Evolutionary conservation across 805 yeast species (phyloP).

Genomic region (Suhomyces emberorum): DNA sequence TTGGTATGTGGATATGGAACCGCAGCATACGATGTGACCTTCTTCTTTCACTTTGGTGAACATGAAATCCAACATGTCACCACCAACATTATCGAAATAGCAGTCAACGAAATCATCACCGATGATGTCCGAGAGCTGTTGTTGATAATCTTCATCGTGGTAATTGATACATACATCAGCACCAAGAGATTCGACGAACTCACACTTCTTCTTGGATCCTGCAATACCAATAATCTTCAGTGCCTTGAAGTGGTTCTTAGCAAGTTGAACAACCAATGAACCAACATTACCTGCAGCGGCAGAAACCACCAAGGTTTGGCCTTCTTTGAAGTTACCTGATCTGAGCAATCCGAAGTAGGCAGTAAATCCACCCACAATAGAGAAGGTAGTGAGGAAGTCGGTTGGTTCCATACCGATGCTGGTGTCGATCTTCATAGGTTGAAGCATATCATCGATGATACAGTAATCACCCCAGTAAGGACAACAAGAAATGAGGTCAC

Average conservation of each 20-base stretch:
- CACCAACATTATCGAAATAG: slow-evolving; percentile 66
- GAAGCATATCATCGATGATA: slow-evolving; percentile 25
- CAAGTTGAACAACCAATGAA: slow-evolving; percentile 54
- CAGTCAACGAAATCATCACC: slow-evolving; percentile 50
- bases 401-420: slow-evolving; percentile 11
- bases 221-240: slow-evolving; percentile 58
- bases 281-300: slow-evolving; percentile 78
- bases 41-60: slow-evolving; percentile 33
- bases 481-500: slow-evolving; percentile 40
- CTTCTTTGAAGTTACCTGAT: slow-evolving; percentile 42
- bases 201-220: slow-evolving; percentile 56
- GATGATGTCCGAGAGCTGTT: slow-evolving; percentile 26
- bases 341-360: slow-evolving; percentile 55
- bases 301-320: slow-evolving; percentile 50
- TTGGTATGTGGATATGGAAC: slow-evolving; percentile 59
- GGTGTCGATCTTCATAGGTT: slow-evolving; percentile 28
- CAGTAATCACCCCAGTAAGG: slow-evolving; percentile 49
- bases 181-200: slow-evolving; percentile 52
- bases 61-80: slow-evolving; percentile 49
- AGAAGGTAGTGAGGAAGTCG: slow-evolving; percentile 25
- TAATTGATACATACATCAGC: slow-evolving; percentile 55
- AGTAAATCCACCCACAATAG: slow-evolving; percentile 58
- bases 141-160: slow-evolving; percentile 33
- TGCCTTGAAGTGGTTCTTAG: slow-evolving; percentile 50
- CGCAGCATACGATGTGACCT: slow-evolving; percentile 56